Base-by-base conservation (phyloP, 2,329 filamentous ascomycete genomes). In the Apiospora aurea region DNA sequence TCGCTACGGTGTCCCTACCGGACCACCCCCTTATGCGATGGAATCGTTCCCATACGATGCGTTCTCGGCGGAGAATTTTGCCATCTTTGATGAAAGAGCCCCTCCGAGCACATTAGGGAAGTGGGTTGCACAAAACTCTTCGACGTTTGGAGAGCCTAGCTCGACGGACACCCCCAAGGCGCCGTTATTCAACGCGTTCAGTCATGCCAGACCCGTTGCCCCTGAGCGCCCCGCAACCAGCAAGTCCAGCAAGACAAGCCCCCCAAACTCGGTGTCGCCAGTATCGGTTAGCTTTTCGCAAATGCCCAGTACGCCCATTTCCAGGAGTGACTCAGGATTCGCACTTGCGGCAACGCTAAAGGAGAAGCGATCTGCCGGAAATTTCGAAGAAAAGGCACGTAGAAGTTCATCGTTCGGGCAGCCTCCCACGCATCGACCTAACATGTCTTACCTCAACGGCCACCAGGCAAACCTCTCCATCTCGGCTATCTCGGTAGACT, bases 281-380 rank as follows among this genome's bases (percentile, higher is more conserved):
- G 87, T 93, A 1, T 97, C 94, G 1, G 88, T 89, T 46, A 90
- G 89, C 76, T 97, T 97, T 79, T 93, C 94, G 11, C 89, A 91
- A 0, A 85, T 94, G 82, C 92, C 93, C 4, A 88, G 89, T 3
- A 96, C 94, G 3, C 92, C 94, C 0, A 89, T 93, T n/a, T 97
- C 95, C 7, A 89, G 95, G 21, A 97, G 93, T 78, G 96, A 99
- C 79, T 98, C 96, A 5, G 96, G 94, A 1, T 97, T 96, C 81
- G 93, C 94, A 47, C 85, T 97, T 71, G 92, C 95, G 74, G 91
- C 93, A 24, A 97, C 94, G 5, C 85, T 99, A 72, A 91, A 95
- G 44, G 96, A 98, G 83, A 99, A 98, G 85, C 90, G 96, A 69
- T 98, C 96, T 3, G 95, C 94, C 1, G 94, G 98, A 80, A 97